Conservation (phyloP, 257 asterid genomes). For the Ophiorrhiza pumila region DNA sequence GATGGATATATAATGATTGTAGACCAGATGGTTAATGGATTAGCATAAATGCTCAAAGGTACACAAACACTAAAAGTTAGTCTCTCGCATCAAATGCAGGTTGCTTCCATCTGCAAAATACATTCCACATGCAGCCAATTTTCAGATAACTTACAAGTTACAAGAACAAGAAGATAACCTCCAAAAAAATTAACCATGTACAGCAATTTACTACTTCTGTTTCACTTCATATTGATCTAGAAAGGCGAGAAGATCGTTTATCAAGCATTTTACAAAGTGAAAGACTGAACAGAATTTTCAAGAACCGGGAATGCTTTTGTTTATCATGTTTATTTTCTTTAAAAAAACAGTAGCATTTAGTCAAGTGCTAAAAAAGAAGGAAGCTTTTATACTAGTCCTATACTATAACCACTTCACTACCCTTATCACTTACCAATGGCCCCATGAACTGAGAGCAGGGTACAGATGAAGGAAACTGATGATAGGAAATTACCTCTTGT, state of each 20-base stretch:
- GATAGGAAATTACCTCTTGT: slow-evolving; percentile 70
- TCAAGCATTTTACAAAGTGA: background rate
- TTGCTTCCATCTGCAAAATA: background rate
- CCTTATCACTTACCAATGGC: background rate
- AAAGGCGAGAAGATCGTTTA: background rate
- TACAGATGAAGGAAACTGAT: background rate
- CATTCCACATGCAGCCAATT: background rate
- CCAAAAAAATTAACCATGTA: background rate
- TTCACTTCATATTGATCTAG: background rate
- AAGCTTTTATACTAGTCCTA: background rate
- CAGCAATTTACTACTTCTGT: background rate
- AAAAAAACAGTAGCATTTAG: background rate
- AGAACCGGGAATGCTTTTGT: background rate
- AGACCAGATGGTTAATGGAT: background rate
- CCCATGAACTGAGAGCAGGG: background rate
- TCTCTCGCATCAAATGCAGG: background rate
- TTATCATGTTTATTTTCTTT: background rate
- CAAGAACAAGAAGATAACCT: background rate
- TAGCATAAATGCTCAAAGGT: background rate
- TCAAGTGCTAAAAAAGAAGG: background rate
- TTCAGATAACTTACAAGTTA: background rate
- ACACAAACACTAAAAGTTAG: background rate
- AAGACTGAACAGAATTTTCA: background rate
- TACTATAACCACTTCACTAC: background rate
- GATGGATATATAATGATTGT: background rate